These are phyloP conservation scores for Monosporozyma aquatica DNA, from an alignment of 805 yeast species.

Conservation along the genomic window DNA sequence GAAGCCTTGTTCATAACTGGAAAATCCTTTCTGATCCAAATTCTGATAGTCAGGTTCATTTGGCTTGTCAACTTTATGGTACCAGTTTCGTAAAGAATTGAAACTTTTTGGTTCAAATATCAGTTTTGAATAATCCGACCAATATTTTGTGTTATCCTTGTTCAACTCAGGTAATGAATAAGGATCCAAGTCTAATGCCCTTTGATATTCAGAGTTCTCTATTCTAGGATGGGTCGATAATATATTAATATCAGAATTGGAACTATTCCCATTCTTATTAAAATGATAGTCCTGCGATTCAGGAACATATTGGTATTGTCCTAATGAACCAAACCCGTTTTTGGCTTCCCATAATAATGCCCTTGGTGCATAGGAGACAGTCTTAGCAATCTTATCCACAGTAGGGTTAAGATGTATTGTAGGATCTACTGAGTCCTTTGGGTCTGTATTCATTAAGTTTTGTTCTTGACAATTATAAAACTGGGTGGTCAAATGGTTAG, in stretches of 20 bases:
- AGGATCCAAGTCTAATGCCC: slow-evolving; percentile 44
- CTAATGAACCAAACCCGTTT: slow-evolving; percentile 68
- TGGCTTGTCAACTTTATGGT: slow-evolving; percentile 27
- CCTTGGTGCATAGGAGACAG: slow-evolving; percentile 70
- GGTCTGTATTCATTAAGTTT: slow-evolving; percentile 37
- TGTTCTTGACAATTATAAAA: slow-evolving; percentile 75
- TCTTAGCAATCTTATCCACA: slow-evolving; percentile 31
- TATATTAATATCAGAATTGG: slow-evolving; percentile 3
- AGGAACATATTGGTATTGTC: slow-evolving; percentile 41
- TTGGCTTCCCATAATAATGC: slow-evolving; percentile 70
- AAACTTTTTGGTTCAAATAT: slow-evolving; percentile 55
- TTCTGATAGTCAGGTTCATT: slow-evolving; percentile 25
- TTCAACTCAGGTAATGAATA: slow-evolving; percentile 30
- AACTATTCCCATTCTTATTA: background rate
- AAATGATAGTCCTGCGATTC: slow-evolving; percentile 14
- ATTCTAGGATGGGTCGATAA: slow-evolving; percentile 32
- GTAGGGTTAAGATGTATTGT: slow-evolving; percentile 40
- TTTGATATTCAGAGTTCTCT: slow-evolving; percentile 52
- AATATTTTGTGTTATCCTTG: slow-evolving; percentile 42
- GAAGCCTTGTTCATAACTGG: slow-evolving; percentile 45
- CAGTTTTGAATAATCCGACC: slow-evolving; percentile 75
- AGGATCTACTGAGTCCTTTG: slow-evolving; percentile 31
- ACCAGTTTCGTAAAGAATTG: slow-evolving; percentile 51
- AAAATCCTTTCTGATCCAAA: slow-evolving; percentile 30
- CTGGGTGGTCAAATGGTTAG: slow-evolving; percentile 73